These are phyloP conservation scores for Prunus fruticosa DNA, from an alignment of 306 rosid species.

Conservation along the genomic window DNA sequence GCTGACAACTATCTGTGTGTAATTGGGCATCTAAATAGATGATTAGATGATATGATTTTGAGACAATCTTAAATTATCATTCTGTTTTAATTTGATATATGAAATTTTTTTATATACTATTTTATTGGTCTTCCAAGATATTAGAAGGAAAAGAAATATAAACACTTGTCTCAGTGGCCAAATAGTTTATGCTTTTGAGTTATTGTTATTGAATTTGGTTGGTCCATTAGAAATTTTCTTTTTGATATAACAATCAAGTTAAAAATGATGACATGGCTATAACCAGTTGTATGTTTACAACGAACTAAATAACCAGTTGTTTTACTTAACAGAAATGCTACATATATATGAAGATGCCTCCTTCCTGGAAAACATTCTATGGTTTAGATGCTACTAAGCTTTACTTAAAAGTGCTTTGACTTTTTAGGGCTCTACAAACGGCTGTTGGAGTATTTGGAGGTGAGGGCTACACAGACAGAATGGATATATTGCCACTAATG, in stretches of 20 bases:
- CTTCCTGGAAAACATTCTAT: background rate
- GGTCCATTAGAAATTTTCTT: background rate
- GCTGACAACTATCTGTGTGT: background rate
- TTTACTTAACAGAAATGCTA: background rate
- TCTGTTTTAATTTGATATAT: too few species aligned
- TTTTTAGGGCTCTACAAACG: conserved; percentile 42
- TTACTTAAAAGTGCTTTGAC: conserved; percentile 17
- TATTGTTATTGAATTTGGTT: background rate
- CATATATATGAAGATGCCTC: background rate
- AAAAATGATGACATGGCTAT: background rate
- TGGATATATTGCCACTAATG: conserved; percentile 41
- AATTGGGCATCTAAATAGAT: background rate
- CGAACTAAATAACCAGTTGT: background rate
- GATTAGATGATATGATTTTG: background rate
- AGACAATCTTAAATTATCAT: background rate
- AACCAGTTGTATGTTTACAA: background rate
- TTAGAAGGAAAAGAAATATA: background rate
- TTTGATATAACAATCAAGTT: background rate
- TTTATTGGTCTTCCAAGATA: background rate
- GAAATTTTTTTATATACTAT: too few species aligned
- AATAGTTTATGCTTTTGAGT: background rate
- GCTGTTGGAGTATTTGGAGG: conserved; percentile 56
- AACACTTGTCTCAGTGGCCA: background rate
- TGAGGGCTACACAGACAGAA: conserved; percentile 34
- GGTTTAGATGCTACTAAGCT: conserved; percentile 7